These are phyloP conservation scores for Globisporangium nodosum DNA, from an alignment of 352 stramenopile genomes.

Conservation along the genomic window DNA sequence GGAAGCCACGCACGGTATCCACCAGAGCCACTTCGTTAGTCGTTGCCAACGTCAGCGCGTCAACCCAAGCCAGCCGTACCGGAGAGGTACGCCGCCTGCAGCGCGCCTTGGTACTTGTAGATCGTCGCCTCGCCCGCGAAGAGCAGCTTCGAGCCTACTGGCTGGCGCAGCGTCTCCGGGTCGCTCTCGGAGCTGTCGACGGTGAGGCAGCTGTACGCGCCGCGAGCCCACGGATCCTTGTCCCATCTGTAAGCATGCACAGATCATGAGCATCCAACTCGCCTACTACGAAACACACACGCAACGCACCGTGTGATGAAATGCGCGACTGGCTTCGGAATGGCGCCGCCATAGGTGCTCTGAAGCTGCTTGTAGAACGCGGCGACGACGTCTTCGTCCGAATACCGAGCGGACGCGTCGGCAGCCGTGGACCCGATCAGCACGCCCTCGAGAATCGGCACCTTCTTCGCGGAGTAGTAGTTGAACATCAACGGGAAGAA, in stretches of 20 bases:
- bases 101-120: conserved; percentile 59
- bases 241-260: conserved; percentile 37
- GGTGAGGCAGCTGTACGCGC: conserved; percentile 60
- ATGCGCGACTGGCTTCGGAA: conserved; percentile 31
- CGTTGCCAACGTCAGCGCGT: not conserved
- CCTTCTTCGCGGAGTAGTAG: conserved; percentile 44
- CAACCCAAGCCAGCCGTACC: conserved; percentile 10
- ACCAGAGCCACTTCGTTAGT: not conserved
- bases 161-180: conserved; percentile 38
- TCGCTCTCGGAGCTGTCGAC: conserved; percentile 56
- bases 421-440: conserved; percentile 37
- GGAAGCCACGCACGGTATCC: not conserved
- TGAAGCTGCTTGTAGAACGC: conserved; percentile 41
- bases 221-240: conserved; percentile 43
- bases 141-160: conserved; percentile 32
- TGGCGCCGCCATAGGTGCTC: conserved; percentile 31
- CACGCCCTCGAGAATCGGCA: conserved; percentile 51
- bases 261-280: not conserved
- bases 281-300: not conserved
- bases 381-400: conserved; percentile 35
- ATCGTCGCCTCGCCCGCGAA: conserved; percentile 70
- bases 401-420: conserved; percentile 27
- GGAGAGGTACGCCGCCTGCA: conserved; percentile 62
- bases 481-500: conserved; percentile 62
- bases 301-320: conserved; percentile 41